phyloP scores from a whole-genome alignment of 2,329 filamentous ascomycete species.

The Microdochium nivale region DNA sequence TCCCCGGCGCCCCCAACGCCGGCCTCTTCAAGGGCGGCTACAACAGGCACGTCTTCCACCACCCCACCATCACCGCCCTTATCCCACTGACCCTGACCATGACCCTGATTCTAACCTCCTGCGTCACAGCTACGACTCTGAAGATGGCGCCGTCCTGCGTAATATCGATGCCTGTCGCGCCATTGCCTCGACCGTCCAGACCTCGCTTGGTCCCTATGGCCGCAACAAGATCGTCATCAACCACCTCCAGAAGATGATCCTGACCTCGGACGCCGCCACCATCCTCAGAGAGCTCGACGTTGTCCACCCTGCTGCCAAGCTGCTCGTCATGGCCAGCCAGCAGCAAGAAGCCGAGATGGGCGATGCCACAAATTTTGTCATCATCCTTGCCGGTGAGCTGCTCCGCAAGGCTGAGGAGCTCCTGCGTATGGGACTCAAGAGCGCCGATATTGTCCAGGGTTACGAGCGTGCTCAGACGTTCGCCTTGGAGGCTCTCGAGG shows the following conservation, averaged over 20 bases:
- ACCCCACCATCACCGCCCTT: conserved; percentile 8
- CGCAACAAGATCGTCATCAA: conserved; percentile 99
- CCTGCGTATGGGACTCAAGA: conserved; percentile 93
- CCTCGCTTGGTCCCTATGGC: conserved; percentile 91
- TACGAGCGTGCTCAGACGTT: conserved; percentile 93
- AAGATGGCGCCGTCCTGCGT: conserved; percentile 96
- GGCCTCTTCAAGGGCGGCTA: conserved; percentile 95
- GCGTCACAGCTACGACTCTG: conserved; percentile 77
- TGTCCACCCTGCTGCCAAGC: conserved; percentile 93
- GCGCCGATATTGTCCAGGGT: conserved; percentile 91
- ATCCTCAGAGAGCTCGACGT: conserved; percentile 97
- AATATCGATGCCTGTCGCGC: conserved; percentile 98
- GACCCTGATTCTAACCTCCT: conserved; percentile 23
- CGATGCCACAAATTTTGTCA: conserved; percentile 95
- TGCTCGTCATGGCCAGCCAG: conserved; percentile 97
- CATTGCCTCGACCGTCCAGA: conserved; percentile 93
- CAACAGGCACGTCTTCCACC: conserved; percentile 63
- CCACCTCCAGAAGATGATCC: conserved; percentile 98
- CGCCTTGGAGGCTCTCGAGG: conserved; percentile 76
- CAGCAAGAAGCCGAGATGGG: conserved; percentile 99
- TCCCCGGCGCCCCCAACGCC: conserved; percentile 87
- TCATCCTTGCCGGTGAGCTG: conserved; percentile 89
- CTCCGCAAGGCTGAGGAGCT: conserved; percentile 96
- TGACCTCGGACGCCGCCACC: conserved; percentile 95
- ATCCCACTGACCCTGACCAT: too few species aligned